These are phyloP conservation scores for Vigna nakashimae DNA, from an alignment of 306 rosid genomes.

Conservation along the genomic window DNA sequence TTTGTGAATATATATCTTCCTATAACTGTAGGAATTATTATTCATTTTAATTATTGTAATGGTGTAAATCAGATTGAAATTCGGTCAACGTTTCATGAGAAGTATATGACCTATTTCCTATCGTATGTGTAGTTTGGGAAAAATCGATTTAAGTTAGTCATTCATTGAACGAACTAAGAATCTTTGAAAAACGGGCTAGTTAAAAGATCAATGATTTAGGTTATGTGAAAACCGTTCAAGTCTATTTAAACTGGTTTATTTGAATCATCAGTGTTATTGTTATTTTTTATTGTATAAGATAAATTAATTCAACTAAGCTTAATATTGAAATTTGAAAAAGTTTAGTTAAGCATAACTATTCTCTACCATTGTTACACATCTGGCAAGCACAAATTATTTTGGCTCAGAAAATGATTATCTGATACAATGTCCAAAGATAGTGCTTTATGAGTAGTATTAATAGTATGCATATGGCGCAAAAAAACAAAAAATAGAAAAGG, in stretches of 20 bases:
- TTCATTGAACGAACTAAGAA: background rate
- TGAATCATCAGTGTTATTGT: background rate
- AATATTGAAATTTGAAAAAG: no score
- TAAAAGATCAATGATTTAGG: background rate
- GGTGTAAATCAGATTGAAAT: background rate
- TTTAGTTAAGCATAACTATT: no score
- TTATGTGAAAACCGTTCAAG: background rate
- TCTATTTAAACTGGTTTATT: background rate
- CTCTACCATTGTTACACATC: background rate
- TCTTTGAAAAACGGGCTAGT: background rate
- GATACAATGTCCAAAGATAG: background rate
- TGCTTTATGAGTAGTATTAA: background rate
- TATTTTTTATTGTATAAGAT: background rate
- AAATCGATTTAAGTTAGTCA: background rate
- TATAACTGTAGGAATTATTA: background rate
- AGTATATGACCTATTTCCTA: background rate
- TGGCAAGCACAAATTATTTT: conserved; percentile 37
- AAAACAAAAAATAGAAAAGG: background rate
- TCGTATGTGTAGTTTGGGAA: background rate
- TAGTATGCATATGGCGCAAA: background rate
- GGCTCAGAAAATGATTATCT: conserved; percentile 7
- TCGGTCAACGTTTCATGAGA: background rate
- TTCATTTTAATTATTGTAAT: background rate
- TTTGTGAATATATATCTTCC: no score
- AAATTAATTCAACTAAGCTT: no score